Percentiles rank a stretch among this genome's conserved stretches.
These are phyloP conservation scores for Rickenella mellea DNA, from an alignment of 768 basidiomycete genomes.

Conservation along the genomic window DNA sequence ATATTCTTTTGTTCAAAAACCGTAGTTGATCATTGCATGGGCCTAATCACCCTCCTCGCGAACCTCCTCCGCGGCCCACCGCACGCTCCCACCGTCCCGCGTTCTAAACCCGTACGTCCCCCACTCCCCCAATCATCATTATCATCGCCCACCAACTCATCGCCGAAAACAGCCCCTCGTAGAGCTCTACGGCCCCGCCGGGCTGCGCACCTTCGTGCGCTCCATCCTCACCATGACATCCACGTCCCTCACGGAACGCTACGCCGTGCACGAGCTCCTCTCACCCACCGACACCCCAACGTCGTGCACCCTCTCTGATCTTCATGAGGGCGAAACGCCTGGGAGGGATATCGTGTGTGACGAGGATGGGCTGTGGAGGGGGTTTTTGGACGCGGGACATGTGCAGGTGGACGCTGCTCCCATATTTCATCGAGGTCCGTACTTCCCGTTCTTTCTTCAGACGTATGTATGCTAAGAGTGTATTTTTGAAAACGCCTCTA, in stretches of 20 bases:
- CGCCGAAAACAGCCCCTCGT: constrained; percentile 34
- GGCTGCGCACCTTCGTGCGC: constrained; percentile 68
- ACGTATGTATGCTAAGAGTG: background rate
- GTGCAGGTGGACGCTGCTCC: constrained; percentile 66
- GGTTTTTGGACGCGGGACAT: constrained; percentile 34
- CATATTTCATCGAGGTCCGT: constrained; percentile 64
- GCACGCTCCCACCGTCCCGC: constrained; percentile 2
- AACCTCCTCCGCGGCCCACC: constrained; percentile 31
- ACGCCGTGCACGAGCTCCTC: constrained; percentile 74
- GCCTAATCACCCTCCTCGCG: constrained; percentile 57
- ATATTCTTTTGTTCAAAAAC: background rate
- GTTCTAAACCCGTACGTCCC: constrained; percentile 8
- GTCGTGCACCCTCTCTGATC: constrained; percentile 34
- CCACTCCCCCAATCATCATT: constrained; percentile 1
- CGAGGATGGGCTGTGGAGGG: constrained; percentile 56
- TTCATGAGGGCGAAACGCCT: constrained; percentile 54
- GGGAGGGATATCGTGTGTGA: constrained; percentile 49
- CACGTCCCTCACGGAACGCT: constrained; percentile 48
- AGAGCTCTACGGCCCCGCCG: constrained; percentile 73
- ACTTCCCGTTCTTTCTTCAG: too few relatives aligned
- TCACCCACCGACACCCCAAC: constrained; percentile 41
- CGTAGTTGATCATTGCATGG: constrained; percentile 67
- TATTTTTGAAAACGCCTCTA: background rate
- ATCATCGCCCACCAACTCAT: constrained; percentile 1
- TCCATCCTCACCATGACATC: constrained; percentile 60